These are phyloP conservation scores for Endocarpon pusillum DNA, from an alignment of 495 filamentous ascomycete genomes.

Conservation along the genomic window DNA sequence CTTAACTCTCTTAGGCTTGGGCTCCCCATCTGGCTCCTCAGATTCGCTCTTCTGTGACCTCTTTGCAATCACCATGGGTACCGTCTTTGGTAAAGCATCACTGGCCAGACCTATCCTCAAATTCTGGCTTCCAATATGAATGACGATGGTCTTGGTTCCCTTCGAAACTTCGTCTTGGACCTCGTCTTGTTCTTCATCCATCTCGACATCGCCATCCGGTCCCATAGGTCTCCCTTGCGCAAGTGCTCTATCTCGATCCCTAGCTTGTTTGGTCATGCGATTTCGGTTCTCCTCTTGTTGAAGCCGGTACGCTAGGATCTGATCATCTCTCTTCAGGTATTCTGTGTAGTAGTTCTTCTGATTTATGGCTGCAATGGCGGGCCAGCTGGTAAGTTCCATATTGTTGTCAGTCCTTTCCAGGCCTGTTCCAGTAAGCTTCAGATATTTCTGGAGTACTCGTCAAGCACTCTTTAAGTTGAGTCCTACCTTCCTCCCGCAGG, in stretches of 20 bases:
- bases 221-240: slow-evolving; percentile 45
- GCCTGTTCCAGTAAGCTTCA: slow-evolving; percentile 30
- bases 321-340: slow-evolving; percentile 95
- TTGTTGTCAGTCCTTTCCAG: slow-evolving; percentile 94
- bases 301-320: slow-evolving; percentile 72
- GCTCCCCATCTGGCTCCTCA: slow-evolving; percentile 59
- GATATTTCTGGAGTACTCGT: background rate
- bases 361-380: slow-evolving; percentile 79
- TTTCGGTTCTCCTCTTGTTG: slow-evolving; percentile 70
- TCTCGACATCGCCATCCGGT: slow-evolving; percentile 41
- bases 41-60: slow-evolving; percentile 59
- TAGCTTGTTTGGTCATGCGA: slow-evolving; percentile 61
- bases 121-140: slow-evolving; percentile 97
- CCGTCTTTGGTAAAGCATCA: slow-evolving; percentile 81
- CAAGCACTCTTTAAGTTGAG: slow-evolving; percentile 1
- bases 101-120: slow-evolving; percentile 81
- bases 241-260: slow-evolving; percentile 71
- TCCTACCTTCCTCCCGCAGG: slow-evolving; percentile 43
- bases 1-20: slow-evolving; percentile 76
- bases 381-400: slow-evolving; percentile 89
- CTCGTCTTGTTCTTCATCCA: slow-evolving; percentile 40
- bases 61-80: slow-evolving; percentile 83
- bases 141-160: slow-evolving; percentile 84
- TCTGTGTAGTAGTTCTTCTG: slow-evolving; percentile 99
- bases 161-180: slow-evolving; percentile 40